These are phyloP conservation scores for Xylaria sp. DNA, from an alignment of 2,329 filamentous ascomycete species.

Conservation along the genomic window DNA sequence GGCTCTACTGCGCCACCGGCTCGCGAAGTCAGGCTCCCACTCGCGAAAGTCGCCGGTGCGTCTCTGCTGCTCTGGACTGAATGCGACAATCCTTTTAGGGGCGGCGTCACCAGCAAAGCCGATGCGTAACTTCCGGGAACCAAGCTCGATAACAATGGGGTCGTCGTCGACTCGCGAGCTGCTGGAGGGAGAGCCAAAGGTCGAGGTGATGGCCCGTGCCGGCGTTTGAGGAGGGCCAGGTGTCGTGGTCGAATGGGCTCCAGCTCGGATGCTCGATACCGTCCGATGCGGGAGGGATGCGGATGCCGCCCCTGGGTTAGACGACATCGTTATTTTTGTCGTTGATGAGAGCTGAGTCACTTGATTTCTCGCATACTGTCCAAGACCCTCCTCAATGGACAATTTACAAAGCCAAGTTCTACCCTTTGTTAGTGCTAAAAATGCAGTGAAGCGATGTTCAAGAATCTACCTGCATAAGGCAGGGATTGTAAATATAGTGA, in stretches of 20 bases:
- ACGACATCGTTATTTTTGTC: constrained; percentile 54
- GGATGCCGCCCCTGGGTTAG: constrained; percentile 51
- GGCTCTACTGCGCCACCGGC: constrained; percentile 60
- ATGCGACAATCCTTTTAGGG: constrained; percentile 77
- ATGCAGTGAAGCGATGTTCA: constrained; percentile 11
- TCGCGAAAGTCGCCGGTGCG: constrained; percentile 83
- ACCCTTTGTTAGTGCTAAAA: constrained; percentile 6
- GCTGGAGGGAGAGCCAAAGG: constrained; percentile 69
- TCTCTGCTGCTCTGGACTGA: constrained; percentile 79
- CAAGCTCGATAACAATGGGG: constrained; percentile 83
- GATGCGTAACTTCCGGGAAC: constrained; percentile 79
- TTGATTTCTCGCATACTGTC: constrained; percentile 30
- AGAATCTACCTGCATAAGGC: neutral
- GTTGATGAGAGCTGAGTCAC: constrained; percentile 15
- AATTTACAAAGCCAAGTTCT: neutral
- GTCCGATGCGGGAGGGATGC: constrained; percentile 65
- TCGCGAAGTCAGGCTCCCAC: constrained; percentile 68
- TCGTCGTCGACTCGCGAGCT: constrained; percentile 83
- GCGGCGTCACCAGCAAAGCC: constrained; percentile 87
- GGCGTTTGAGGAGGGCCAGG: constrained; percentile 70
- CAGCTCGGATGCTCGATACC: constrained; percentile 67
- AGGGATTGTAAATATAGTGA: neutral
- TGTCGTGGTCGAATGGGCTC: constrained; percentile 47
- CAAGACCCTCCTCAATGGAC: neutral
- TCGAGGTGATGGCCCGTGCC: constrained; percentile 59